These are phyloP conservation scores for Backusella psychrophila DNA, from an alignment of 192 early-diverging fungal genomes.

Conservation along the genomic window DNA sequence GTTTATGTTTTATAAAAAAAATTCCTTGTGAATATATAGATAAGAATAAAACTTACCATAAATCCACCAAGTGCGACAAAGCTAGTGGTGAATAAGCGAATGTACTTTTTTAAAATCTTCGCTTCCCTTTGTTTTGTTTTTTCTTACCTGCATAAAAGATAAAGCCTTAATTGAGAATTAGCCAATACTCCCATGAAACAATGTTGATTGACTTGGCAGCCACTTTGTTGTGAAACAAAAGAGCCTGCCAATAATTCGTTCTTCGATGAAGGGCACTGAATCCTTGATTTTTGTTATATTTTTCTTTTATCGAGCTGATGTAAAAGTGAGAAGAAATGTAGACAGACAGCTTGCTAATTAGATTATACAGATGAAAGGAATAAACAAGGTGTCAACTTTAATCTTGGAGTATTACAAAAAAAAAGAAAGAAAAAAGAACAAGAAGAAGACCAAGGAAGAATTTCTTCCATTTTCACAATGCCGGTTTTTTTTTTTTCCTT, in stretches of 20 bases:
- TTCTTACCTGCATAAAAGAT: conserved; percentile 13
- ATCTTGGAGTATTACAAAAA: not conserved
- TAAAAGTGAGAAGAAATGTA: not conserved
- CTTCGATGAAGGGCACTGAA: conserved; percentile 2
- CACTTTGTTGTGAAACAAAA: conserved; percentile 8
- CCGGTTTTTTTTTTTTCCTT: not conserved
- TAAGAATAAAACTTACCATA: conserved; percentile 12
- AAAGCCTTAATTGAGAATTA: conserved; percentile 8
- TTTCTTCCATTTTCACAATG: not conserved
- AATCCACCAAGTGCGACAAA: conserved; percentile 31
- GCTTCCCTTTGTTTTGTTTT: no score
- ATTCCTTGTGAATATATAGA: not conserved
- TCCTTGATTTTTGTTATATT: conserved; percentile 1
- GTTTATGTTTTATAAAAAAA: not conserved
- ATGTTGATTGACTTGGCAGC: not conserved
- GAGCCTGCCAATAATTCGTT: conserved; percentile 5
- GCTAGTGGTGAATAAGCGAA: not conserved
- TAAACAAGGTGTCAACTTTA: not conserved
- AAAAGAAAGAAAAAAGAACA: not conserved
- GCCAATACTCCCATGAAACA: not conserved
- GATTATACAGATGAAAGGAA: not conserved
- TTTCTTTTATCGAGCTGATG: not conserved
- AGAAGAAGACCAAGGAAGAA: not conserved
- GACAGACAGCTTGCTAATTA: not conserved
- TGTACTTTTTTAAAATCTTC: not conserved